phyloP scores from a whole-genome alignment of 495 filamentous ascomycete species.

The Neurospora sp. region DNA sequence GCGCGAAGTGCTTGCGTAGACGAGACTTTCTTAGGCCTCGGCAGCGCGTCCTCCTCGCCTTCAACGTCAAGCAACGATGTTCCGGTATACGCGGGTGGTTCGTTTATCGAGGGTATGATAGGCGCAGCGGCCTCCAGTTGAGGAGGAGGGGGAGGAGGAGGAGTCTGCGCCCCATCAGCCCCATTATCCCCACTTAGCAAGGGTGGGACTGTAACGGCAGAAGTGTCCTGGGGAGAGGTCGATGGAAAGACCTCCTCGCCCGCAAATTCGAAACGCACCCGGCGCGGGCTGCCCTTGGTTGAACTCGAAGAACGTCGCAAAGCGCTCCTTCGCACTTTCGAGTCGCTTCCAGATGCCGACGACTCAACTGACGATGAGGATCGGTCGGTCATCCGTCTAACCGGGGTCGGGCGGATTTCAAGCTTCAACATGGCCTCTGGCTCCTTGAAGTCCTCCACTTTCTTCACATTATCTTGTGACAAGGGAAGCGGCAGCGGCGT shows the following conservation, averaged over 20 bases:
- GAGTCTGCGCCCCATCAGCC: constrained; percentile 7
- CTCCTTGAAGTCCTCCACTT: constrained; percentile 20
- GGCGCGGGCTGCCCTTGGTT: constrained; percentile 37
- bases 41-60: constrained; percentile 29
- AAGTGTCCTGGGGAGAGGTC: constrained; percentile 27
- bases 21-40: constrained; percentile 33
- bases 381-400: constrained; percentile 22
- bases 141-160: not conserved
- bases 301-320: constrained; percentile 38
- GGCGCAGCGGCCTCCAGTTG: constrained; percentile 11
- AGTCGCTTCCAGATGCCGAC: constrained; percentile 23
- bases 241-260: constrained; percentile 44
- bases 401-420: constrained; percentile 6
- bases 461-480: constrained; percentile 12
- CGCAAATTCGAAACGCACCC: constrained; percentile 43
- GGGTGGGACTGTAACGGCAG: not conserved
- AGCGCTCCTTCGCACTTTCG: constrained; percentile 34
- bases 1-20: constrained; percentile 36
- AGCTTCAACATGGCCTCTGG: not conserved
- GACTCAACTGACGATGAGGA: constrained; percentile 33
- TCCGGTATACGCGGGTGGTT: constrained; percentile 13
- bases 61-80: constrained; percentile 23
- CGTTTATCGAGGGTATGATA: constrained; percentile 10
- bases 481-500: constrained; percentile 5
- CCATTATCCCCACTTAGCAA: not conserved